Percentiles rank a stretch among this genome's conserved stretches.
phyloP scores from a whole-genome alignment of 1,139 yeast genomes.

The Fermentozyma sake region DNA sequence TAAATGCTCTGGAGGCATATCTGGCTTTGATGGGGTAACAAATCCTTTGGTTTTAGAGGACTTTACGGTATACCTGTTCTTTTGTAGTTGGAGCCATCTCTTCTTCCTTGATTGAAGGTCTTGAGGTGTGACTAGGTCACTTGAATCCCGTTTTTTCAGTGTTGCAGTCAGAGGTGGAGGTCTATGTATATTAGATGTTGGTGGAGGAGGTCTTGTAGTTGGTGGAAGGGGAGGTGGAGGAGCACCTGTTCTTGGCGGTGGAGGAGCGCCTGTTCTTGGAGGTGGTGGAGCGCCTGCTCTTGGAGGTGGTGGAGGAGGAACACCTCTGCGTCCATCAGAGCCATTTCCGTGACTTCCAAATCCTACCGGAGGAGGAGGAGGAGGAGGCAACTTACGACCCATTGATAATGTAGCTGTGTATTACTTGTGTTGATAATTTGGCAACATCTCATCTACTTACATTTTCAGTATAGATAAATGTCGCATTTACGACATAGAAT shows the following conservation, averaged over 20 bases:
- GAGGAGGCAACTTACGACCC: conserved; percentile 28
- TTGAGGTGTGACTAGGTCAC: conserved; percentile 6
- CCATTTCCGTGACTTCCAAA: conserved; percentile 3
- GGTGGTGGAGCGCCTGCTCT: conserved; percentile 8
- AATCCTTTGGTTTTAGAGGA: conserved; percentile 20
- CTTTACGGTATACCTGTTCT: conserved; percentile 35
- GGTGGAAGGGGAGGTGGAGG: conserved; percentile 14
- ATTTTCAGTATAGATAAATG: background rate
- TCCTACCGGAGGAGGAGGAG: conserved; percentile 25
- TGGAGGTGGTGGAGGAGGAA: conserved; percentile 22
- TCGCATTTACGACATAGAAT: conserved; percentile 1
- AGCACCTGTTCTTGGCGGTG: conserved; percentile 5
- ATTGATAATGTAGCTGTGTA: conserved; percentile 6
- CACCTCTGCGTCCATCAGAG: conserved; percentile 2
- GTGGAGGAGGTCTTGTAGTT: conserved; percentile 7
- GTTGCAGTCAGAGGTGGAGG: conserved; percentile 1
- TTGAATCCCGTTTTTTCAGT: background rate
- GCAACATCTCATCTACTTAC: conserved; percentile 1
- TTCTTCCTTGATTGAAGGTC: conserved; percentile 42
- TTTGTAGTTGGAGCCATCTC: conserved; percentile 67
- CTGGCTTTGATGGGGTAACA: conserved; percentile 62
- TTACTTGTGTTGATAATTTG: background rate
- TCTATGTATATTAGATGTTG: no score
- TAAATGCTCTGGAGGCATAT: conserved; percentile 93
- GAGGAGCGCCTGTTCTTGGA: conserved; percentile 6